A percentile compares a stretch with the other conserved stretches of the same genome.
Evolutionary conservation across 2,329 filamentous ascomycete species (phyloP).

Genomic region (Diaporthe sp.): DNA sequence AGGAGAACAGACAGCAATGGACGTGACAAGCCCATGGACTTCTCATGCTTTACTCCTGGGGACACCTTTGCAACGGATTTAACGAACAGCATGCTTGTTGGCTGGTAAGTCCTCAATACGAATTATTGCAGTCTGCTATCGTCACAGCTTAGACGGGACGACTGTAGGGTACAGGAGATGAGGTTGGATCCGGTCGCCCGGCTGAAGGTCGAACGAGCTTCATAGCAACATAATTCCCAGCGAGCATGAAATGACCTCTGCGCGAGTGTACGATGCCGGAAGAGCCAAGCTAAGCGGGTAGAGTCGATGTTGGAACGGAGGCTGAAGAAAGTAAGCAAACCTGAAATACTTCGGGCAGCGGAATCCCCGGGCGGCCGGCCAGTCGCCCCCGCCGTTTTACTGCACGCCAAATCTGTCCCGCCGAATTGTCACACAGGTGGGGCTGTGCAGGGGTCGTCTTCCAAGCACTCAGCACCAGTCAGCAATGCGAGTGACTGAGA

Average conservation of each 20-base stretch:
- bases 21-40: no score
- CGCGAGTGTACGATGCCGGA: not conserved
- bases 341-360: not conserved
- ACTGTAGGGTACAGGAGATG: not conserved
- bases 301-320: not conserved
- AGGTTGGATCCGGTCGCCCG: not conserved
- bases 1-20: not conserved
- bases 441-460: not conserved
- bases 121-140: no score
- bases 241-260: no score
- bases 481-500: not conserved
- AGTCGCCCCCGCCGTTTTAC: not conserved
- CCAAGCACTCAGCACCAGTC: not conserved
- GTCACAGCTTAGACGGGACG: no score
- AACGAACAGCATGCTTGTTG: not conserved
- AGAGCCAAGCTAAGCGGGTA: not conserved
- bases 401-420: not conserved
- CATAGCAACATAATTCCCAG: not conserved
- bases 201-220: not conserved
- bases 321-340: no score
- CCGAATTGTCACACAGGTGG: not conserved
- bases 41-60: not conserved
- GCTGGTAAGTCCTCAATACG: not conserved
- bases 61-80: not conserved
- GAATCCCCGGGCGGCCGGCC: not conserved